Evolutionary conservation across 352 stramenopile genomes (phyloP).

Genomic region (Phytopythium litorale): DNA sequence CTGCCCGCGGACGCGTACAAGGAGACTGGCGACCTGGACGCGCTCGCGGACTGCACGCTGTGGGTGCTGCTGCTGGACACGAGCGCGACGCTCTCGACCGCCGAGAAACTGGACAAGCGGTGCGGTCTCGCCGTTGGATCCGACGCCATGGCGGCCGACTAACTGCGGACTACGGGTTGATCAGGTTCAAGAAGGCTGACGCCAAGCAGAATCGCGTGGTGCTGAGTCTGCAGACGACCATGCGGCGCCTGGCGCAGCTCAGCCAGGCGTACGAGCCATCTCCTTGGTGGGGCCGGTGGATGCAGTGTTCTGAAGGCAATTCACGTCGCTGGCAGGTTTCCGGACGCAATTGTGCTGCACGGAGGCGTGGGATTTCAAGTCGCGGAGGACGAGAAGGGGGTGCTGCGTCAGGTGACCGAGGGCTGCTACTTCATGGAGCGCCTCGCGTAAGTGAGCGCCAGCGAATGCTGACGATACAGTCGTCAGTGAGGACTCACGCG

Average conservation of each 20-base stretch:
- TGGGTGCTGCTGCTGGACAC: conserved; percentile 63
- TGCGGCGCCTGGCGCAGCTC: conserved; percentile 53
- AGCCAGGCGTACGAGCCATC: conserved; percentile 36
- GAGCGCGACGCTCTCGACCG: conserved; percentile 25
- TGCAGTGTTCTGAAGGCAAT: background rate
- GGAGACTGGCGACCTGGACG: conserved; percentile 29
- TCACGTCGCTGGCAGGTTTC: conserved; percentile 33
- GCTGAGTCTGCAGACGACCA: conserved; percentile 56
- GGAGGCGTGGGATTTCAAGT: conserved; percentile 75
- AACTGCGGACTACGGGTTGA: background rate
- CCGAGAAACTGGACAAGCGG: conserved; percentile 48
- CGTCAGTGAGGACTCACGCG: background rate
- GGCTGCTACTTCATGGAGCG: conserved; percentile 80
- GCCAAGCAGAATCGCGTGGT: conserved; percentile 45
- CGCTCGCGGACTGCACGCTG: conserved; percentile 46
- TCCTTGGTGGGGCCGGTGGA: background rate
- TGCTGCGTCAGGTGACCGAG: conserved; percentile 53
- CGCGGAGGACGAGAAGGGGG: conserved; percentile 33
- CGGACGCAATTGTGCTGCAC: conserved; percentile 59
- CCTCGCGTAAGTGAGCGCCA: conserved; percentile 44
- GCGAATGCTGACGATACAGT: no score
- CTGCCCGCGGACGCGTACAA: conserved; percentile 28
- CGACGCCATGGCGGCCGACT: background rate
- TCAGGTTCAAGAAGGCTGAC: conserved; percentile 17
- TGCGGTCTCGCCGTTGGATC: conserved; percentile 1